Conservation (phyloP, 805 yeast genomes). For the Sugiyamaella smithiae region DNA sequence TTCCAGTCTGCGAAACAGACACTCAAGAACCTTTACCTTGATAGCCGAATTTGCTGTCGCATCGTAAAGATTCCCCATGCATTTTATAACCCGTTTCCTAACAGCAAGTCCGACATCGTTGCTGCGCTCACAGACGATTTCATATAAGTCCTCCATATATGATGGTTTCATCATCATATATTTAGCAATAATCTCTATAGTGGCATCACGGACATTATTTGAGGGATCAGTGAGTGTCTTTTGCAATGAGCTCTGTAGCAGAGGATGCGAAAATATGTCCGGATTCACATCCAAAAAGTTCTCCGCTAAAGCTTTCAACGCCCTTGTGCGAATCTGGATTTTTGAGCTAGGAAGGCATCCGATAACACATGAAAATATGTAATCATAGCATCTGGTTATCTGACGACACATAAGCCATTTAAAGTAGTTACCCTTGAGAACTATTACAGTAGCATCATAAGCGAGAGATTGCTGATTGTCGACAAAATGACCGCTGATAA, state of each 20-base stretch:
- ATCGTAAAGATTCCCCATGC: constrained; percentile 28
- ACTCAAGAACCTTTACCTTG: constrained; percentile 48
- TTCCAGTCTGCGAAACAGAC: constrained; percentile 52
- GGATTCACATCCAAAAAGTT: constrained; percentile 53
- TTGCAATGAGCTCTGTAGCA: constrained; percentile 52
- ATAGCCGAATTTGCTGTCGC: constrained; percentile 15
- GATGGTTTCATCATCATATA: constrained; percentile 46
- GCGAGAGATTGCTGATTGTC: not conserved
- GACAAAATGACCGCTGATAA: not conserved
- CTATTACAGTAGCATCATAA: not conserved
- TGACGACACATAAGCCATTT: constrained; percentile 21
- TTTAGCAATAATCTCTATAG: constrained; percentile 59
- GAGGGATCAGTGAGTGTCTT: constrained; percentile 56
- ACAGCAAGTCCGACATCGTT: constrained; percentile 64
- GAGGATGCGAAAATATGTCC: constrained; percentile 46
- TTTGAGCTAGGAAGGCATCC: constrained; percentile 48
- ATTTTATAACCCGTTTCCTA: constrained; percentile 56
- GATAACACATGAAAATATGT: constrained; percentile 50
- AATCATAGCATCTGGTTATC: constrained; percentile 42
- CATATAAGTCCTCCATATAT: constrained; percentile 48
- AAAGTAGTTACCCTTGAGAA: constrained; percentile 5
- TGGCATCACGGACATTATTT: constrained; percentile 73
- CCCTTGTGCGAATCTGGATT: constrained; percentile 56
- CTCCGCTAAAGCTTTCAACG: constrained; percentile 58
- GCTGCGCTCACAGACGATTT: constrained; percentile 46